Percentiles rank a stretch among this genome's conserved stretches.
Evolutionary conservation across 345 rosid species (phyloP).

Genomic region (Carallia pectinifolia): DNA sequence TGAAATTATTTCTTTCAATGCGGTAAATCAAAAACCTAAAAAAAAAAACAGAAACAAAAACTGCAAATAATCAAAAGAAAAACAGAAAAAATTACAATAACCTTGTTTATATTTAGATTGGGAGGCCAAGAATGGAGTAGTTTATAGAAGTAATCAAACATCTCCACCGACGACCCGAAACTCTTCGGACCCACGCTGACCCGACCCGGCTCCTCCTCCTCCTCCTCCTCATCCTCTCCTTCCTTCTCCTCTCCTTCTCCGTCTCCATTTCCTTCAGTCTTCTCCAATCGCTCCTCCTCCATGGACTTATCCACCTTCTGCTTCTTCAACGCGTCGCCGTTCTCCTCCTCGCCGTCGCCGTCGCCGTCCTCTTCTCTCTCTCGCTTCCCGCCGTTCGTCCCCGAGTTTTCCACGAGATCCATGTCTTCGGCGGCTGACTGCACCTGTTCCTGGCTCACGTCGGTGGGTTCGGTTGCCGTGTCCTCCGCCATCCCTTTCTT

Average conservation of each 20-base stretch:
- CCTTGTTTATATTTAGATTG: slow-evolving; percentile 66
- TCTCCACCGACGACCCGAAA: slow-evolving; percentile 65
- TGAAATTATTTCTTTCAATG: too few species aligned
- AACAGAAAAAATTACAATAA: slow-evolving; percentile 6
- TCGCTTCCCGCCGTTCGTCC: slow-evolving; percentile 11
- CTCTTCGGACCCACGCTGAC: slow-evolving; percentile 76
- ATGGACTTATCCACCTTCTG: slow-evolving; percentile 40
- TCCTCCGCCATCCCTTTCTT: not conserved
- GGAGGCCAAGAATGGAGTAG: slow-evolving; percentile 69
- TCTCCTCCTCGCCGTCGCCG: slow-evolving; percentile 26
- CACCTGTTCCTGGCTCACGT: not conserved
- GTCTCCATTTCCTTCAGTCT: slow-evolving; percentile 9
- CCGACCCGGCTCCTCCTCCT: slow-evolving; percentile 29
- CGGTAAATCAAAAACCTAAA: too few species aligned
- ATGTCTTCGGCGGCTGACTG: slow-evolving; percentile 7
- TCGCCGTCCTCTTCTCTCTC: slow-evolving; percentile 11
- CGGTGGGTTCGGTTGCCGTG: slow-evolving; percentile 9
- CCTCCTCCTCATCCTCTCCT: slow-evolving; percentile 7
- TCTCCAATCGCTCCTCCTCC: slow-evolving; percentile 19
- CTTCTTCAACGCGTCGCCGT: slow-evolving; percentile 37
- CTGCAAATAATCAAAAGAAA: too few species aligned
- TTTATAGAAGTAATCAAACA: slow-evolving; percentile 68
- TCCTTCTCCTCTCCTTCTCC: slow-evolving; percentile 23
- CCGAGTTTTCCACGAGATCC: slow-evolving; percentile 10
- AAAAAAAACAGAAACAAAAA: too few species aligned